Base-by-base conservation (phyloP, 169 alveolate genomes). In the Fabrea salina region DNA sequence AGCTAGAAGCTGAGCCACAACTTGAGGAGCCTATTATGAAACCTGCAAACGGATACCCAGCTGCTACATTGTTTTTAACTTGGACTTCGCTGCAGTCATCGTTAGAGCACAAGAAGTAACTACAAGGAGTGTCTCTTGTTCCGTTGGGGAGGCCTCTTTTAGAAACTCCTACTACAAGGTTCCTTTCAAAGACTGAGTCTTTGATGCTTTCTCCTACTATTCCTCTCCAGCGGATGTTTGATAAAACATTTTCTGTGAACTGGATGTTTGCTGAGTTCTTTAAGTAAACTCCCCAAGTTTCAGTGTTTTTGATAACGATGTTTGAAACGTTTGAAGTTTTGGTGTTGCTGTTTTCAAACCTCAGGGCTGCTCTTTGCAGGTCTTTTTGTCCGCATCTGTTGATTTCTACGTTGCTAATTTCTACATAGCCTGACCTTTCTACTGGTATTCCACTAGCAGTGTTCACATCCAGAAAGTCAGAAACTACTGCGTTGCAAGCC, bases 41-140 rank as follows among this genome's bases (percentile, higher is more conserved):
- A 5, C 67, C 2, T 2, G 49, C 35, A 0, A 2, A 4, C 0
- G 4, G 67, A 70, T 5, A 70, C 0, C 68, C 79, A 3, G 6
- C 43, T 1, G 1, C 79, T 44, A n/a, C 32, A 25, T 70, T 70
- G 13, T 50, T 5, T n/a, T n/a, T n/a, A n/a, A n/a, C n/a, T n/a
- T n/a, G n/a, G n/a, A n/a, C n/a, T n/a, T n/a, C n/a, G n/a, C n/a
- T n/a, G n/a, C n/a, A 5, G 68, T 44, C 0, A 50, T 19, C 1
- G 40, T 2, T 5, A 70, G 2, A 4, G 30, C 19, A 1, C 1
- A 4, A 27, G 22, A 22, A 1, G 44, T 3, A 47, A 13, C 72
- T 72, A 32, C 74, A 68, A 47, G 80, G 37, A 35, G 35, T 72
- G 37, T 47, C 70, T 27, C n/a, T 13, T 13, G 32, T 50, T 30